Evolutionary conservation across 805 yeast genomes (phyloP), one percentile per base, ranked within the genome.

Genomic region (Kluyveromyces wickerhamii): DNA sequence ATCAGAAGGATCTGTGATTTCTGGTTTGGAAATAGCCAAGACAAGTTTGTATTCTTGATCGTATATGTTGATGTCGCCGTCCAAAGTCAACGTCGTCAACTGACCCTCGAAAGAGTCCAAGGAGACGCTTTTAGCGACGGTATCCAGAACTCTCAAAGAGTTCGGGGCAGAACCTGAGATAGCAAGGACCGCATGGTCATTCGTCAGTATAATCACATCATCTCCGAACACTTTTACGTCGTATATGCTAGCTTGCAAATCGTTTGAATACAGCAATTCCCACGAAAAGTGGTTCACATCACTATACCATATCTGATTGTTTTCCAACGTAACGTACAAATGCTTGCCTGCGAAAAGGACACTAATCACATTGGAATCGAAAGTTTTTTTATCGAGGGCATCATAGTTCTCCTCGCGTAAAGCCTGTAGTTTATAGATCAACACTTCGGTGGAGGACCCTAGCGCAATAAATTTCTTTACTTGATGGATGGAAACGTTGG

Each of bases 401-500:
- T 11, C 22, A n/a, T 15, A n/a, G n/a, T 14, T 7, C 25, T 30
- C 25, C 7, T 54, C 49, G 37, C 60, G 60, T 37, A 69, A 44
- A 10, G 45, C 42, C 21, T 51, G 51, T 15, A 67, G 44, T 2
- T 45, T 39, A 6, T 69, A 72, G 9, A 66, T 34, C 2, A 60
- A 59, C 12, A 67, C 44, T 24, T 48, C 48, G 4, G 42, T 44
- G 4, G 59, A 51, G 31, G 67, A 63, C 4, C 67, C 61, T 3
- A 70, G 67, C 1, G 64, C 66, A 44, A 58, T 62, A 9, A 61
- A 26, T 1, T 55, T 49, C 7, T 37, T 36, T 1, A 34, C 41
- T 31, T 62, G 58, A 13, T 63, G 60, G 29, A 66, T 62, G 11
- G 62, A 58, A 7, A 71, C 49, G 32, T 68, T 60, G 14, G 57